Percentiles rank a stretch among this genome's conserved stretches.
phyloP scores from a whole-genome alignment of 495 filamentous ascomycete species.

The Penicillium ucsense region DNA sequence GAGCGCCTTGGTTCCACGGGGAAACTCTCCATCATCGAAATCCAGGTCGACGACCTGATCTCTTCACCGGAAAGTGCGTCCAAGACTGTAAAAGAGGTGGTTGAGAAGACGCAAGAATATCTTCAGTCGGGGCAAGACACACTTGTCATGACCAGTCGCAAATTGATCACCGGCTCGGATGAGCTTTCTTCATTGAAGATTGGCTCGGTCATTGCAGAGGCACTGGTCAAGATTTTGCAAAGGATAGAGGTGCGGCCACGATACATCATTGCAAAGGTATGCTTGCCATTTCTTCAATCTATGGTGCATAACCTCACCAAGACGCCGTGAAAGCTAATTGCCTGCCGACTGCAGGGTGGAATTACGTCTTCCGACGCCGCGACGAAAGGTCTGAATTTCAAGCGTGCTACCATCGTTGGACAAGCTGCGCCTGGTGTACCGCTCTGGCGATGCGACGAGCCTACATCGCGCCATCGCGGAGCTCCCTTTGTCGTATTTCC shows the following conservation, averaged over 20 bases:
- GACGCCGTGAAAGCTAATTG: background rate
- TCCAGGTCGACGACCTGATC: conserved; percentile 37
- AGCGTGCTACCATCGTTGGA: conserved; percentile 41
- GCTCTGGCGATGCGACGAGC: conserved; percentile 45
- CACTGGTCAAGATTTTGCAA: conserved; percentile 34
- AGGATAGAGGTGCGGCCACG: conserved; percentile 34
- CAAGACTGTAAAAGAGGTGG: conserved; percentile 14
- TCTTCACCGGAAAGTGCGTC: conserved; percentile 16
- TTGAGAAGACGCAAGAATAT: conserved; percentile 17
- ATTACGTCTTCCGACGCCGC: conserved; percentile 46
- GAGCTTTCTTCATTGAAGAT: conserved; percentile 37
- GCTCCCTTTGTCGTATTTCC: conserved; percentile 47
- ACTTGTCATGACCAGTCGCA: conserved; percentile 44
- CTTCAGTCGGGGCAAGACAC: conserved; percentile 31
- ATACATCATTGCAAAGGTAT: conserved; percentile 46
- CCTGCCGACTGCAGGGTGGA: conserved; percentile 26
- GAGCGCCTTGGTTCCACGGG: conserved; percentile 20
- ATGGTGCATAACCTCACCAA: background rate
- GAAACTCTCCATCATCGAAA: conserved; percentile 35
- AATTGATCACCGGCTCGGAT: conserved; percentile 36
- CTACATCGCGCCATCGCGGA: conserved; percentile 31
- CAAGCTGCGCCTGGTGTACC: conserved; percentile 47
- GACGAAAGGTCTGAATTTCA: conserved; percentile 42
- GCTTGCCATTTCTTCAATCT: background rate
- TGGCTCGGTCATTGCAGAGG: conserved; percentile 33